A percentile compares a stretch with the other conserved stretches of the same genome.
phyloP scores from a whole-genome alignment of 2,329 filamentous ascomycete genomes.

The Alternaria triticina region DNA sequence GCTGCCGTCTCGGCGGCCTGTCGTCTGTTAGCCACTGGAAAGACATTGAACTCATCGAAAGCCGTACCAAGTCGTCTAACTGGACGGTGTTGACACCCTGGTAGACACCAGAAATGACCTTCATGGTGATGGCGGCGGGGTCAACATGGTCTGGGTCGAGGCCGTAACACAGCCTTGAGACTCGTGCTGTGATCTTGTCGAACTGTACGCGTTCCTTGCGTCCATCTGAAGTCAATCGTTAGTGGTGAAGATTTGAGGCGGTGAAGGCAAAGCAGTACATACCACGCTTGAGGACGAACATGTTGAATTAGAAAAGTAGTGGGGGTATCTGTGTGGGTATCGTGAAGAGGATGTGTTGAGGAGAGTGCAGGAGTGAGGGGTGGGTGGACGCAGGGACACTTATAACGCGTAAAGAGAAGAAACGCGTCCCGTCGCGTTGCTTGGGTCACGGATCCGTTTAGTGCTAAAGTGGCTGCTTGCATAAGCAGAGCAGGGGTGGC shows the following conservation, averaged over 20 bases:
- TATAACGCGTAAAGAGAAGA: slow-evolving; percentile 39
- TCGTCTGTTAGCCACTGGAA: slow-evolving; percentile 19
- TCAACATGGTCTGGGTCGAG: slow-evolving; percentile 96
- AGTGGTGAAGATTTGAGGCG: slow-evolving; percentile 34
- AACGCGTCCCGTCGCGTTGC: slow-evolving; percentile 30
- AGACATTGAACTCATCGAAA: slow-evolving; percentile 18
- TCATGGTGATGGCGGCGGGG: slow-evolving; percentile 96
- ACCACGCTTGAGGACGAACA: slow-evolving; percentile 54
- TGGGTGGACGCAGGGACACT: slow-evolving; percentile 24
- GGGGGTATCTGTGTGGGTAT: slow-evolving; percentile 38
- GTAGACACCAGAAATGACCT: slow-evolving; percentile 99
- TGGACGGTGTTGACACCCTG: slow-evolving; percentile 96
- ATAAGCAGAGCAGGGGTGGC: slow-evolving; percentile 5
- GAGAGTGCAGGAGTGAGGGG: slow-evolving; percentile 30
- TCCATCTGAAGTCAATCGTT: slow-evolving; percentile 70
- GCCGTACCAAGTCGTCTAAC: slow-evolving; percentile 89
- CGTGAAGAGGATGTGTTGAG: slow-evolving; percentile 26
- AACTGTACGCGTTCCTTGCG: slow-evolving; percentile 99
- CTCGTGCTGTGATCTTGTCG: slow-evolving; percentile 99
- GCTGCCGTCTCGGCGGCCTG: slow-evolving; percentile 98
- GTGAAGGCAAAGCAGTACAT: slow-evolving; percentile 31
- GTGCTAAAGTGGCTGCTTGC: slow-evolving; percentile 28
- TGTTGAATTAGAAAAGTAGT: slow-evolving; percentile 37
- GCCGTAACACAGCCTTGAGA: slow-evolving; percentile 96
- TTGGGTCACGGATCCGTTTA: slow-evolving; percentile 19